Percentiles rank a stretch among this genome's conserved stretches.
Conservation (phyloP, 495 filamentous ascomycete genomes). For the Xanthoparmelia taractica region DNA sequence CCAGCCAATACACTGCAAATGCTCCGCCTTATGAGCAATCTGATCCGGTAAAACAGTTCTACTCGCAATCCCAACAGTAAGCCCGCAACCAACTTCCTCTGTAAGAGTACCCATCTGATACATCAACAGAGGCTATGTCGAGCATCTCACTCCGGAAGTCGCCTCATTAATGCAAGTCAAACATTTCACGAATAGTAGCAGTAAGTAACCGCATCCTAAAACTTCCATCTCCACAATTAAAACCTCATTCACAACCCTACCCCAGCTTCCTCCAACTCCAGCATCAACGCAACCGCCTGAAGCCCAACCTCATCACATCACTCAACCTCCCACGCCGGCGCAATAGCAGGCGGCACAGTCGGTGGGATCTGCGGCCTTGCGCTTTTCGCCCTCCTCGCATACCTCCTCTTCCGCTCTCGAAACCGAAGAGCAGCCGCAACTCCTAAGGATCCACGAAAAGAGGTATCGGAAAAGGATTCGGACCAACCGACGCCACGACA, state of each 20-base stretch:
- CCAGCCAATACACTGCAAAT: too few relatives aligned
- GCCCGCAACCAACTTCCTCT: background rate
- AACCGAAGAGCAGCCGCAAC: background rate
- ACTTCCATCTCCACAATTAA: background rate
- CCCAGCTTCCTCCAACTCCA: background rate
- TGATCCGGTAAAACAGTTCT: too few relatives aligned
- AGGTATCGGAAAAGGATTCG: background rate
- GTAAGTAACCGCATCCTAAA: background rate
- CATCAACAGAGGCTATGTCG: background rate
- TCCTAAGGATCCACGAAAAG: background rate
- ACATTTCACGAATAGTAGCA: background rate
- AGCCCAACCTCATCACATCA: constrained; percentile 1
- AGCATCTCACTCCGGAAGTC: background rate
- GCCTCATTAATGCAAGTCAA: constrained; percentile 1
- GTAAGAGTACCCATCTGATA: background rate
- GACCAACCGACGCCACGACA: background rate
- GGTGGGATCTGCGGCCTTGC: constrained; percentile 7
- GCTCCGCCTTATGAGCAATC: too few relatives aligned
- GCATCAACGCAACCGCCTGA: background rate
- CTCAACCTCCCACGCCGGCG: background rate
- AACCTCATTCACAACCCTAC: background rate
- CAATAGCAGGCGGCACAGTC: constrained; percentile 10
- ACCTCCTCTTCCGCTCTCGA: background rate
- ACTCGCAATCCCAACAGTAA: too few relatives aligned
- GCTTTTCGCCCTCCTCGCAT: background rate